Evolutionary conservation across 306 rosid genomes (phyloP).

Genomic region (Luffa aegyptiaca): DNA sequence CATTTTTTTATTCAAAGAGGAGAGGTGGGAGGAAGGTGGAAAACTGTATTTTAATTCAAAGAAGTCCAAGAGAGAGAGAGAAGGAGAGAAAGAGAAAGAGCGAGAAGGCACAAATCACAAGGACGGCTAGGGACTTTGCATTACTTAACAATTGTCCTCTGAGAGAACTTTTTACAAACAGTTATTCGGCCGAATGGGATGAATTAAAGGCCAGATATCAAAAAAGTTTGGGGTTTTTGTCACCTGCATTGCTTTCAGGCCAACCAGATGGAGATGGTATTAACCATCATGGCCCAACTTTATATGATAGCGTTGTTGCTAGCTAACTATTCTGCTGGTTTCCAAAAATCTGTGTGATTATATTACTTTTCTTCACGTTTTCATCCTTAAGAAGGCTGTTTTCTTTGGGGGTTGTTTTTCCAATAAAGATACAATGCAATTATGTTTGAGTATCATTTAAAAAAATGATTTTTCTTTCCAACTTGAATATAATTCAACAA

Average conservation of each 20-base stretch:
- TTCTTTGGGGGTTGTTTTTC: background rate
- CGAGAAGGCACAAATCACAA: background rate
- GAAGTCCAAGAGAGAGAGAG: slow-evolving; percentile 13
- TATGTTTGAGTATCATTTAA: background rate
- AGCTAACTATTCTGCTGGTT: background rate
- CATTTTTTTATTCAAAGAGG: slow-evolving; percentile 43
- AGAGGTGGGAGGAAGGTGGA: slow-evolving; percentile 40
- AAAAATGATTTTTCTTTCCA: background rate
- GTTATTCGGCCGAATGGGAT: background rate
- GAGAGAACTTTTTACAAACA: background rate
- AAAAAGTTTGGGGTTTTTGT: background rate
- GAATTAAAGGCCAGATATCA: background rate
- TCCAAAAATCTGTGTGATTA: background rate
- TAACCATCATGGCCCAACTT: background rate
- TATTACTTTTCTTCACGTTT: background rate
- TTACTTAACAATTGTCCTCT: background rate
- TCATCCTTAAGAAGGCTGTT: slow-evolving; percentile 3
- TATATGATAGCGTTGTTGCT: background rate
- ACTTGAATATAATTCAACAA: too few species aligned
- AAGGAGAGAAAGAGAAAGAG: slow-evolving; percentile 19
- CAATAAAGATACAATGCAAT: background rate
- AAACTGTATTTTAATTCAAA: slow-evolving; percentile 34
- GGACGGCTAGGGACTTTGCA: background rate
- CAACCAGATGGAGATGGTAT: background rate
- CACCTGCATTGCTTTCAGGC: slow-evolving; percentile 6